Percentiles rank a stretch among this genome's conserved stretches.
phyloP scores from a whole-genome alignment of 2,329 filamentous ascomycete genomes.

The Sporothrix luriei region DNA sequence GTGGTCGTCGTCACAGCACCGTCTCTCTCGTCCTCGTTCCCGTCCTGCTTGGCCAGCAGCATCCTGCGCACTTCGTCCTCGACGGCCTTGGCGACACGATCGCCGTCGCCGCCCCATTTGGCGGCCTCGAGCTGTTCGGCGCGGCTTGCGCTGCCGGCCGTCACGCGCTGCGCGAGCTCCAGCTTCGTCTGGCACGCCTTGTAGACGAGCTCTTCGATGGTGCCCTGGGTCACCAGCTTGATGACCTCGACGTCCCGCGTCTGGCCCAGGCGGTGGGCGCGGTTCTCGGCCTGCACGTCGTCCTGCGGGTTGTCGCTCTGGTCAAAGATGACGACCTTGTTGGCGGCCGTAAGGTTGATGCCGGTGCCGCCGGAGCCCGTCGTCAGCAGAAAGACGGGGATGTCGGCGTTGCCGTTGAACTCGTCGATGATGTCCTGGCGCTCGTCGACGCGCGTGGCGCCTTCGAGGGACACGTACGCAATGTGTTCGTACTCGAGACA shows the following conservation, averaged over 20 bases:
- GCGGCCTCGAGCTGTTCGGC: slow-evolving; percentile 42
- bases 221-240: slow-evolving; percentile 74
- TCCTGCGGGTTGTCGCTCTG: slow-evolving; percentile 97
- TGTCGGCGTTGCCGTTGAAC: slow-evolving; percentile 73
- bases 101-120: slow-evolving; percentile 37
- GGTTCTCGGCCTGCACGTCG: slow-evolving; percentile 96
- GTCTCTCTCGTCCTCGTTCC: not conserved
- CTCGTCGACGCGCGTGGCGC: slow-evolving; percentile 76
- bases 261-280: slow-evolving; percentile 92
- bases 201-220: slow-evolving; percentile 92
- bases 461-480: slow-evolving; percentile 82
- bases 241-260: slow-evolving; percentile 88
- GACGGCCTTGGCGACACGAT: slow-evolving; percentile 42
- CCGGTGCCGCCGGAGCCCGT: slow-evolving; percentile 96
- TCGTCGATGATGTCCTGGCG: slow-evolving; percentile 86
- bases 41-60: slow-evolving; percentile 40
- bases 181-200: slow-evolving; percentile 91
- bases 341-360: slow-evolving; percentile 92
- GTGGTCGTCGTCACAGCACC: slow-evolving; percentile 22
- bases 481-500: slow-evolving; percentile 75
- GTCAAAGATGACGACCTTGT: slow-evolving; percentile 98
- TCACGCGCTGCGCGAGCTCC: slow-evolving; percentile 71
- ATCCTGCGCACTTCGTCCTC: slow-evolving; percentile 52
- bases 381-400: slow-evolving; percentile 88
- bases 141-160: slow-evolving; percentile 37